These are phyloP conservation scores for Populus alba DNA, from an alignment of 345 rosid species.

Conservation along the genomic window DNA sequence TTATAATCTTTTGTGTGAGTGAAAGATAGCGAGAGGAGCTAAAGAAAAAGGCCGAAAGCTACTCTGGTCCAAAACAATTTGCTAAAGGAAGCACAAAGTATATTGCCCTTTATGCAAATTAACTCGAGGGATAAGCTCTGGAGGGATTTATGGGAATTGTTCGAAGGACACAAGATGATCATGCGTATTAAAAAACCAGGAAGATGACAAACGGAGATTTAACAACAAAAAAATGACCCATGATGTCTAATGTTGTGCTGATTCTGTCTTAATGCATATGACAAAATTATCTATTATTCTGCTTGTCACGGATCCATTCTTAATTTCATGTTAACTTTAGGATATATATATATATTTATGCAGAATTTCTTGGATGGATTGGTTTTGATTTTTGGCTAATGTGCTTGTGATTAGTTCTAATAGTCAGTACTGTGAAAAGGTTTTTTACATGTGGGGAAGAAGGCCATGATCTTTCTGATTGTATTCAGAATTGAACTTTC, in stretches of 20 bases:
- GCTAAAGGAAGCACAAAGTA: conserved; percentile 12
- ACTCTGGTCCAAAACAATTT: conserved; percentile 4
- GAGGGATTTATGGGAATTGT: not conserved
- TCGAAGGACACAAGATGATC: not conserved
- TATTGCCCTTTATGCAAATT: conserved; percentile 6
- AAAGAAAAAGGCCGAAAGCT: conserved; percentile 27
- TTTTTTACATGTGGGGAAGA: not conserved
- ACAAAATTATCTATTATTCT: conserved; percentile 17
- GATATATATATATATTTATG: not conserved
- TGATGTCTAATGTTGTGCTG: conserved; percentile 17
- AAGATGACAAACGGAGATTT: conserved; percentile 16
- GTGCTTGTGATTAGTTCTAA: too few relatives aligned
- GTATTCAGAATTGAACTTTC: not conserved
- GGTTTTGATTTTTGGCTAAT: not conserved
- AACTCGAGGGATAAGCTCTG: not conserved
- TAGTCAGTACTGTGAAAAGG: not conserved
- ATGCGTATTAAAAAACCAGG: not conserved
- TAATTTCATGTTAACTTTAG: not conserved
- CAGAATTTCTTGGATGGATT: not conserved
- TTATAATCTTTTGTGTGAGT: not conserved
- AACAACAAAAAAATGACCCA: not conserved
- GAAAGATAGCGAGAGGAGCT: conserved; percentile 14
- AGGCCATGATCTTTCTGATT: not conserved
- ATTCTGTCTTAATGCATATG: conserved; percentile 10
- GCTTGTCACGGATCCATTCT: conserved; percentile 33